Evolutionary conservation across 2,329 filamentous ascomycete genomes (phyloP), one percentile per base, ranked within the genome.

Genomic region (Exophiala bonariae): DNA sequence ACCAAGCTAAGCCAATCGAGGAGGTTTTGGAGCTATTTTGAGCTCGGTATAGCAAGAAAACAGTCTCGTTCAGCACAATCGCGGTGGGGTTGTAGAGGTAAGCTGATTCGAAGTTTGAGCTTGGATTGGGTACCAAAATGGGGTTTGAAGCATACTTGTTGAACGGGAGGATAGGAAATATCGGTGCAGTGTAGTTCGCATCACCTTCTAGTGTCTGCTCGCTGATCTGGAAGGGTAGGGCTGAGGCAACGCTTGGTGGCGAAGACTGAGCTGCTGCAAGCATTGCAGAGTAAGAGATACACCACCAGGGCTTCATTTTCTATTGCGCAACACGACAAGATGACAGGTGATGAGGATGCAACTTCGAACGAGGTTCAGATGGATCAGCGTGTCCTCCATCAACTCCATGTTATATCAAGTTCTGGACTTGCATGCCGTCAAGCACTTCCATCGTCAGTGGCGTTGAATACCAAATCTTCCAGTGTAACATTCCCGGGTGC

Each of bases 1-100:
- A 65, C 64, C 62, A 66, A 8, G 63, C 64, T 1, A 66, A 55
- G 9, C 63, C 63, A 20, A 66, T 61, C 30, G 52, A 59, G 16
- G 62, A 64, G 10, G 56, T 59, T 31, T 59, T 57, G 10, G 51
- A 56, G 1, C 50, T 51, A 40, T 65, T 62, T 43, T 66, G 63
- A 3, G 63, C 63, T 17, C 62, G 59, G 50, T 66, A 66, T 2
- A 66, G 55, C 14, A 66, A 50, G 45, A 59, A 65, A 30, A 66
- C 44, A 23, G 44, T 47, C 4, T 40, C 37, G 23, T 47, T 47
- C 16, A 47, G 30, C 9, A 47, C 44, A 5, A 47, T 47, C n/a
- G 44, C 44, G 13, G 44, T 47, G 16, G 44, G 44, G 20, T 47
- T 47, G 44, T 47, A 47, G n/a, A 47, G 44, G 31, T 41, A 47